Conservation (phyloP, 192 early-diverging fungal genomes). For the Podila horticola region DNA sequence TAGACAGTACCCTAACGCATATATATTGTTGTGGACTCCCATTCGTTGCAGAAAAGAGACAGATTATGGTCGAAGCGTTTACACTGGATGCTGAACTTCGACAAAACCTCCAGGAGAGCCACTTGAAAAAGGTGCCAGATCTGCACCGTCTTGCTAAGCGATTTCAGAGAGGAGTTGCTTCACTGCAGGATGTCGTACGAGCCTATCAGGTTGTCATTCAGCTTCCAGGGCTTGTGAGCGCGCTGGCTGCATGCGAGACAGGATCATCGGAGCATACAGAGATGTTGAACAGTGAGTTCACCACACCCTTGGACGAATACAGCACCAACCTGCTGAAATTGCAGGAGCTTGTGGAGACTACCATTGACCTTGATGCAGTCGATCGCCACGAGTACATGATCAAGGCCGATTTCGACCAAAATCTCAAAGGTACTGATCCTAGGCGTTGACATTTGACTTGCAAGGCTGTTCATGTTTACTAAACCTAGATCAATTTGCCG, state of each 20-base stretch:
- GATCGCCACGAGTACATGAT: slow-evolving; percentile 91
- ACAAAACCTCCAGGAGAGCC: slow-evolving; percentile 72
- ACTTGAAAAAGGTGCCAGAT: slow-evolving; percentile 88
- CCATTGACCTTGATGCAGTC: slow-evolving; percentile 86
- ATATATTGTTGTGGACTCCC: no score
- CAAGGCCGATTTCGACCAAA: slow-evolving; percentile 84
- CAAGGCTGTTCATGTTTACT: no score
- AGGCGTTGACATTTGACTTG: background rate
- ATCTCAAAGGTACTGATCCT: slow-evolving; percentile 64
- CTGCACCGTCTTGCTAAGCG: slow-evolving; percentile 87
- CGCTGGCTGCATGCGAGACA: slow-evolving; percentile 58
- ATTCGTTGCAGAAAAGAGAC: slow-evolving; percentile 63
- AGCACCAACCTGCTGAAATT: slow-evolving; percentile 69
- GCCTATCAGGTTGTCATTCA: slow-evolving; percentile 87
- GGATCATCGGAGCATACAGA: slow-evolving; percentile 51
- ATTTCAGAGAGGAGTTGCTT: slow-evolving; percentile 81
- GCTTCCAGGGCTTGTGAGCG: slow-evolving; percentile 71
- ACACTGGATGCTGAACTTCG: slow-evolving; percentile 70
- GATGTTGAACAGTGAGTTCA: slow-evolving; percentile 67
- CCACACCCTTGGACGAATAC: slow-evolving; percentile 60
- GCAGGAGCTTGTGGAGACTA: slow-evolving; percentile 88
- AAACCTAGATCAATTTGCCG: no score
- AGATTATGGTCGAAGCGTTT: slow-evolving; percentile 79
- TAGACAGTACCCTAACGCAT: background rate
- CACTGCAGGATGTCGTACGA: slow-evolving; percentile 88